Base-by-base conservation (phyloP, 306 rosid species). In the Vigna reflexopilosa region DNA sequence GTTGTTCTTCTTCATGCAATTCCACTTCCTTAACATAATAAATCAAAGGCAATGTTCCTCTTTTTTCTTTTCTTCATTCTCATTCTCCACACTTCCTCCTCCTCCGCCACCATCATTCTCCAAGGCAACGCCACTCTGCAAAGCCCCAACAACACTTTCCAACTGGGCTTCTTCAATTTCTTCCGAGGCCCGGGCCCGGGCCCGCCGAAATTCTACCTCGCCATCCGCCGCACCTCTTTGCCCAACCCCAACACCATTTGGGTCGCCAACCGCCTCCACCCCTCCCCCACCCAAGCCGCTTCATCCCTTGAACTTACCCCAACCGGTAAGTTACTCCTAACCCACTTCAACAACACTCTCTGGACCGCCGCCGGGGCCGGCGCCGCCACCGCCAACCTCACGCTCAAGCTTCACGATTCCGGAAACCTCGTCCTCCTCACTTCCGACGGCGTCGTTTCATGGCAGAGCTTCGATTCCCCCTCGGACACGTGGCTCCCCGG, bases 391-490 rank as follows among this genome's bases (percentile, higher is more conserved):
- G 2, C 1, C 2, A 6, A 7, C 40, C 15, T 38, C 8, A 0
- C 44, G 2, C 16, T 64, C 11, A 64, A 61, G 26, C 81, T 93
- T 13, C 52, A 78, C 9, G 98, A 89, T 9, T 86, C 42, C 34
- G 98, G 93, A 0, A 93, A 93, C 67, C 79, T 93, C 7, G 78
- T 87, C 24, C 80, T 93, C 13, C 71, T 78, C 6, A 54, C 84
- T 45, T 24, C 0, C 0, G 30, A 50, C 50, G 89, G 87, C 38
- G 56, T 7, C 8, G 76, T 89, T 62, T 66, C 73, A 1, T 93
- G 97, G 96, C 98, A 93, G 78, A 93, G 98, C 86, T 93, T 93
- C 82, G 94, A 93, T 19, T 75, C 72, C 22, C 98, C 98, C 8
- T 77, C 94, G 3, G 93, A 93, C 73, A 87, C 89, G 17, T 93